phyloP scores from a whole-genome alignment of 345 rosid genomes.

The Bruguiera parviflora region DNA sequence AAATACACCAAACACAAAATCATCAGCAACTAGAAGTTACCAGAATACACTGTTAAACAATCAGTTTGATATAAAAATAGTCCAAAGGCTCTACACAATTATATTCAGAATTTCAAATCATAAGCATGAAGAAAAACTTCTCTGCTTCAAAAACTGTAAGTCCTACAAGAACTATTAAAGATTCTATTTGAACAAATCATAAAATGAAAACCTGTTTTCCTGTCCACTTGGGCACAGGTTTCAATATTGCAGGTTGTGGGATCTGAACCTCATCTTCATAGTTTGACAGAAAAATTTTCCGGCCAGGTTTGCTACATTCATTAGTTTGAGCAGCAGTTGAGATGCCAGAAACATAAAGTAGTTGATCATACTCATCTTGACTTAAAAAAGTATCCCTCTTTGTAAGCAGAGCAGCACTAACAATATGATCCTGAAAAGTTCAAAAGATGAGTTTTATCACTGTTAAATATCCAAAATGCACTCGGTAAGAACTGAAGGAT shows the following conservation, averaged over 20 bases:
- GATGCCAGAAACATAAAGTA: constrained; percentile 81
- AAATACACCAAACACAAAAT: background rate
- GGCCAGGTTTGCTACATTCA: constrained; percentile 49
- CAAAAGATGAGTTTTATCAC: constrained; percentile 14
- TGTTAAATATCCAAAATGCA: constrained; percentile 4
- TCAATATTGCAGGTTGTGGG: constrained; percentile 64
- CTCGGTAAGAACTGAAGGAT: constrained; percentile 9
- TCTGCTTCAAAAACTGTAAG: background rate
- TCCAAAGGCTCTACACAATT: background rate
- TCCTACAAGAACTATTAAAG: background rate
- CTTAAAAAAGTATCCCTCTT: constrained; percentile 85
- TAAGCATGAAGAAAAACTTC: background rate
- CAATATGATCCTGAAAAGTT: constrained; percentile 77
- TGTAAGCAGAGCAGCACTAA: constrained; percentile 84
- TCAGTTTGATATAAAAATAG: background rate
- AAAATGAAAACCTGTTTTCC: constrained; percentile 83
- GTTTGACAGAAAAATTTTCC: constrained; percentile 52
- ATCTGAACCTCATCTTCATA: constrained; percentile 46
- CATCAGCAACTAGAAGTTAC: background rate
- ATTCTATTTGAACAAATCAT: background rate
- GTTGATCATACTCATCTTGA: constrained; percentile 64
- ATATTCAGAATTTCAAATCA: background rate
- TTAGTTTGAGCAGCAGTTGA: constrained; percentile 40
- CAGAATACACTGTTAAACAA: background rate
- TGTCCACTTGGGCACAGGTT: constrained; percentile 91